A percentile compares a stretch with the other conserved stretches of the same genome.
phyloP scores from a whole-genome alignment of 129 eudicot genomes.

The Apium graveolens region DNA sequence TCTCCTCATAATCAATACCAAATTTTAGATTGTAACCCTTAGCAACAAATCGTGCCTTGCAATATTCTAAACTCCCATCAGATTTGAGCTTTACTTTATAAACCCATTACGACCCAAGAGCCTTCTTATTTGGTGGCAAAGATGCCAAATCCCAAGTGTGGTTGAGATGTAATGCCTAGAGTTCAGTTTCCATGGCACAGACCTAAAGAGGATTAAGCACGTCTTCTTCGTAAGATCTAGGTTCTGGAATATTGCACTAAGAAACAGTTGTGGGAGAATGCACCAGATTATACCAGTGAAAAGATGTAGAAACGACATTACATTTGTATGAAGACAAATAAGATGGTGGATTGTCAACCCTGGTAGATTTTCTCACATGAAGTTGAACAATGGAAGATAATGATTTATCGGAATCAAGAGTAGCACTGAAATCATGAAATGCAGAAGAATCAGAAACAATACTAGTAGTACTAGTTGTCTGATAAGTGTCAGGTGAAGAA shows the following conservation, averaged over 20 bases:
- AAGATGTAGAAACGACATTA: accelerated
- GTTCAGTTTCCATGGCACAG: not conserved
- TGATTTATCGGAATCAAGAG: accelerated
- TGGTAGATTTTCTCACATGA: no score
- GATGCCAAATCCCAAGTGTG: not conserved
- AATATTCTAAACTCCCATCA: not conserved
- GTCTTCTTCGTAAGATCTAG: not conserved
- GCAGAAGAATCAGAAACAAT: no score
- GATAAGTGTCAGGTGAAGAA: no score
- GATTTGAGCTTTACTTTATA: not conserved
- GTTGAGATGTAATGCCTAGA: not conserved
- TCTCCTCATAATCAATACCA: not conserved
- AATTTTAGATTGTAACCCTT: not conserved
- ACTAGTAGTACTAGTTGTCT: accelerated
- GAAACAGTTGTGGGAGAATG: no score
- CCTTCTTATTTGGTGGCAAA: not conserved
- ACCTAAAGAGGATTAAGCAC: accelerated
- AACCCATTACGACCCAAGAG: not conserved
- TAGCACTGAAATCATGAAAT: no score
- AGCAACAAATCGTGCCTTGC: not conserved
- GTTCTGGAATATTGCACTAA: not conserved
- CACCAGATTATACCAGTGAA: no score
- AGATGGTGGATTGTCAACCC: no score
- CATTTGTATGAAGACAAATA: no score
- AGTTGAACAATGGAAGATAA: no score